A percentile compares a stretch with the other conserved stretches of the same genome.
Evolutionary conservation across 106 monocot species (phyloP).

Genomic region (Posidonia australis): DNA sequence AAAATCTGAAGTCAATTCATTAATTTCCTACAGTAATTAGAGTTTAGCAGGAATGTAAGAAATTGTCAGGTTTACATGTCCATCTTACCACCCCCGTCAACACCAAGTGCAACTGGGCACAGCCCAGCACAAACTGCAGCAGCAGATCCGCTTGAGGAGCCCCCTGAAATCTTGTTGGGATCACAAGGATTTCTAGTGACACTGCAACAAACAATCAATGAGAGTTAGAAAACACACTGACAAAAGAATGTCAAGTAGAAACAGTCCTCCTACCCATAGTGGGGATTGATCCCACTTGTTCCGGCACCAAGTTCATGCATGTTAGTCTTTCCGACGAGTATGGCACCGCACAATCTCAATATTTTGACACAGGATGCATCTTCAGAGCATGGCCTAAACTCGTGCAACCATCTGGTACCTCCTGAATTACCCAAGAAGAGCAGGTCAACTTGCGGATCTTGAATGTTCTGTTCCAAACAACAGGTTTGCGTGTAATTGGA

Average conservation of each 20-base stretch:
- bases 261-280: conserved; percentile 48
- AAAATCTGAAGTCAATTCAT: no score
- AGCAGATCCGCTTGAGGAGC: conserved; percentile 96
- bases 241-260: neutral
- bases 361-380: conserved; percentile 65
- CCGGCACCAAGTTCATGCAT: conserved; percentile 98
- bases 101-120: conserved; percentile 85
- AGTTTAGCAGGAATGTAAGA: no score
- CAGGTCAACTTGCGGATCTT: neutral
- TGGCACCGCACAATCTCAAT: conserved; percentile 77
- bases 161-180: conserved; percentile 61
- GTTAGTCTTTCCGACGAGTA: conserved; percentile 88
- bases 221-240: neutral
- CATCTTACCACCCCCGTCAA: conserved; percentile 80
- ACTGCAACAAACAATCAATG: conserved; percentile 25
- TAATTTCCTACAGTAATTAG: no score
- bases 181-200: conserved; percentile 76
- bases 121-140: conserved; percentile 80
- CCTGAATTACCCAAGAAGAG: conserved; percentile 21
- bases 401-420: conserved; percentile 82
- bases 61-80: neutral
- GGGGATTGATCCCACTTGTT: conserved; percentile 89
- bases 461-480: no score
- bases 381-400: conserved; percentile 38
- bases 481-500: no score